phyloP scores from a whole-genome alignment of 2,329 filamentous ascomycete genomes.

The Westerdykella sp. region DNA sequence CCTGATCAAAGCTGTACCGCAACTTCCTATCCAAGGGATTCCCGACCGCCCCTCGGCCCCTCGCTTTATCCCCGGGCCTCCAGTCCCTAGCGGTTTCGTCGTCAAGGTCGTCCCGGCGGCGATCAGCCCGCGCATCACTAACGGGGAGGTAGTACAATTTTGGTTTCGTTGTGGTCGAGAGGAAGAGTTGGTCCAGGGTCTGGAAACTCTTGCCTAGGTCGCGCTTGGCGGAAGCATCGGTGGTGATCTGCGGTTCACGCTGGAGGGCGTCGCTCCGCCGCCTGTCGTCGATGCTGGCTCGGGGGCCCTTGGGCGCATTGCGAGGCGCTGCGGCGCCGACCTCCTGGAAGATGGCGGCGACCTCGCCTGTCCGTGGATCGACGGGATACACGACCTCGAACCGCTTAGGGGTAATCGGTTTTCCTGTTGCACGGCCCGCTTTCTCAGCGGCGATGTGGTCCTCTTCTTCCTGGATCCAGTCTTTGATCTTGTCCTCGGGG shows the following conservation, averaged over 20 bases:
- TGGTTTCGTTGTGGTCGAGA: conserved; percentile 55
- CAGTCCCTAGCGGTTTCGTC: conserved; percentile 40
- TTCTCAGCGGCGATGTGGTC: conserved; percentile 26
- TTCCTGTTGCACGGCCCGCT: conserved; percentile 17
- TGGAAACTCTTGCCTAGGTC: conserved; percentile 39
- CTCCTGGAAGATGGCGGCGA: conserved; percentile 30
- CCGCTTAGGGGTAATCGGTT: conserved; percentile 16
- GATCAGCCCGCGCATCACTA: conserved; percentile 55
- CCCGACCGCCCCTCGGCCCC: conserved; percentile 22
- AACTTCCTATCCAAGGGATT: conserved; percentile 31
- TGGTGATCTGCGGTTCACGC: background rate
- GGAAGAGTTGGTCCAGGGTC: conserved; percentile 56
- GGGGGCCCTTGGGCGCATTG: conserved; percentile 13
- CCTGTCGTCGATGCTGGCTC: conserved; percentile 2
- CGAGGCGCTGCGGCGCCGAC: conserved; percentile 23
- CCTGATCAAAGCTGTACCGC: conserved; percentile 41
- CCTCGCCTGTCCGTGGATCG: conserved; percentile 7
- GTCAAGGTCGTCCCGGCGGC: conserved; percentile 57
- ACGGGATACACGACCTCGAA: conserved; percentile 29
- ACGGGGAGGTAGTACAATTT: conserved; percentile 63
- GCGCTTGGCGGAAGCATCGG: conserved; percentile 13
- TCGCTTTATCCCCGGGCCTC: conserved; percentile 26
- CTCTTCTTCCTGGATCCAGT: conserved; percentile 59
- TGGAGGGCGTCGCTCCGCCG: background rate
- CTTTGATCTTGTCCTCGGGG: conserved; percentile 63